A percentile compares a stretch with the other conserved stretches of the same genome.
phyloP scores from a whole-genome alignment of 129 eudicot species.

The Lonicera japonica region DNA sequence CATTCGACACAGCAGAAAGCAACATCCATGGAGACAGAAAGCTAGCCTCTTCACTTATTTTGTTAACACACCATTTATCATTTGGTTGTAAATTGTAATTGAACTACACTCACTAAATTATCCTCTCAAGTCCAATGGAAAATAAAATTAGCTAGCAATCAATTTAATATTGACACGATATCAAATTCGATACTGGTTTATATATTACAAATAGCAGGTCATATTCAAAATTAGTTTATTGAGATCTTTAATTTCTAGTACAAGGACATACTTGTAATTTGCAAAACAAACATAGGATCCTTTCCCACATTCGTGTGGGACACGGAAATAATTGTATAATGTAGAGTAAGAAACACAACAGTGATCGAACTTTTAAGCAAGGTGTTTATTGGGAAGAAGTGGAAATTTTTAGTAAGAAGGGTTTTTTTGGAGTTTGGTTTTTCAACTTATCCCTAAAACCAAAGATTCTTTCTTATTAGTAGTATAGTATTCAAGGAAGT shows the following conservation, averaged over 20 bases:
- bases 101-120: not conserved
- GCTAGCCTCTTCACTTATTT: slow-evolving; percentile 18
- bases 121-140: not conserved
- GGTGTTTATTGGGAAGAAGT: slow-evolving; percentile 10
- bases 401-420: slow-evolving; percentile 28
- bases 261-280: slow-evolving; percentile 4
- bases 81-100: slow-evolving; percentile 8
- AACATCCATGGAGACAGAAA: slow-evolving; percentile 44
- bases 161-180: not conserved
- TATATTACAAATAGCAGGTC: too few species aligned
- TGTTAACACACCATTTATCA: not conserved
- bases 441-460: slow-evolving; percentile 25
- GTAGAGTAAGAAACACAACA: slow-evolving; percentile 2
- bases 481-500: slow-evolving; percentile 10
- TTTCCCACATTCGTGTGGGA: too few species aligned
- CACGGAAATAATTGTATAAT: too few species aligned
- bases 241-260: too few species aligned
- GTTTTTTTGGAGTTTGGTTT: slow-evolving; percentile 38
- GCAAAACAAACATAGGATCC: too few species aligned
- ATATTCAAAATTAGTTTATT: too few species aligned
- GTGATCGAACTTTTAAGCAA: slow-evolving; percentile 5
- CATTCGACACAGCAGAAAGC: slow-evolving; percentile 35
- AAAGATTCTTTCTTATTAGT: slow-evolving; percentile 49
- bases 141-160: not conserved
- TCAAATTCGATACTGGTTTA: too few species aligned